A percentile compares a stretch with the other conserved stretches of the same genome.
phyloP scores from a whole-genome alignment of 202 grass and related monocot species.

The Setaria viridis region DNA sequence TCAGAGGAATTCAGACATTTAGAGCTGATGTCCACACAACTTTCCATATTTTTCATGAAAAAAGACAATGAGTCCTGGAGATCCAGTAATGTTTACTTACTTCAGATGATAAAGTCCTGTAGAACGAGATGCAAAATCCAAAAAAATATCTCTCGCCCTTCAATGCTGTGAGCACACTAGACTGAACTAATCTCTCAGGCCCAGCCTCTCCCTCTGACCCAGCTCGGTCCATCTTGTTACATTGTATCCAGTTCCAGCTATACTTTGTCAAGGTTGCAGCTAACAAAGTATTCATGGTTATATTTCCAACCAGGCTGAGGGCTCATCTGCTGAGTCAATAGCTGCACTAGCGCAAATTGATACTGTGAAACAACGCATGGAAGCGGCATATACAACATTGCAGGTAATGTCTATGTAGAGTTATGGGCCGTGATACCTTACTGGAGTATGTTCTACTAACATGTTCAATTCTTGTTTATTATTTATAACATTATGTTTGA shows the following conservation, averaged over 20 bases:
- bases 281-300: constrained; percentile 35
- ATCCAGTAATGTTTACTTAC: background rate
- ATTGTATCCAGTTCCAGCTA: constrained; percentile 5
- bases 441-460: constrained; percentile 36
- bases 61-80: background rate
- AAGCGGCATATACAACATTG: constrained; percentile 91
- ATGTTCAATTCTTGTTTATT: constrained; percentile 24
- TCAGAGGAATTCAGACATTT: background rate
- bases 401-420: constrained; percentile 60
- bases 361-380: constrained; percentile 95
- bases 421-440: constrained; percentile 5
- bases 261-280: background rate
- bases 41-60: background rate
- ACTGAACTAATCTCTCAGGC: background rate
- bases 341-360: constrained; percentile 88
- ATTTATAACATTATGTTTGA: constrained; percentile 29
- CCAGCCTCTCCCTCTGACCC: background rate
- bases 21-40: constrained; percentile 11
- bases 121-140: background rate
- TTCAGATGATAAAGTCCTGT: constrained; percentile 1
- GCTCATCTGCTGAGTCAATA: constrained; percentile 96
- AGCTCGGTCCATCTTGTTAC: background rate
- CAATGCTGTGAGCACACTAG: background rate
- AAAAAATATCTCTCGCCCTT: background rate
- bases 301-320: constrained; percentile 77